Evolutionary conservation across 1,284 basidiomycete genomes (phyloP).

Genomic region (Malassezia globosa): DNA sequence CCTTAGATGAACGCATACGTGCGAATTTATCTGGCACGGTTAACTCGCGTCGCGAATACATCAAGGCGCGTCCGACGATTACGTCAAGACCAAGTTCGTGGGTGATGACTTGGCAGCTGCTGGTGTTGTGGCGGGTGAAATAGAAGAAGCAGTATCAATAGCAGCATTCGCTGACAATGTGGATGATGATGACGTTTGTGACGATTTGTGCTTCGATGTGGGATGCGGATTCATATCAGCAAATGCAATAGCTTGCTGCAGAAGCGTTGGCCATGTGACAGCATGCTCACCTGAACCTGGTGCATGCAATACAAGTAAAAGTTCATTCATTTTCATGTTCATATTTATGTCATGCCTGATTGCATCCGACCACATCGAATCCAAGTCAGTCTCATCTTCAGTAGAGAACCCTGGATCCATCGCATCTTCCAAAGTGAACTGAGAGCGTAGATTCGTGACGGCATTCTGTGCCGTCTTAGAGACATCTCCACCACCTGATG

Average conservation of each 20-base stretch:
- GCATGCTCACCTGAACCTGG: not conserved
- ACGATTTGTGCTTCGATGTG: too few species aligned
- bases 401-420: constrained; percentile 10
- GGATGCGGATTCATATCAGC: not conserved
- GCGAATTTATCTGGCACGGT: too few species aligned
- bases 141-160: too few species aligned
- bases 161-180: too few species aligned
- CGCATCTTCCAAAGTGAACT: not conserved
- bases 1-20: too few species aligned
- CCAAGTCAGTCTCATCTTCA: constrained; percentile 15
- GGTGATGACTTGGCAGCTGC: too few species aligned
- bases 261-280: not conserved
- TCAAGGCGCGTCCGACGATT: too few species aligned
- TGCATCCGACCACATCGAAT: constrained; percentile 6
- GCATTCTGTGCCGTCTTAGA: not conserved
- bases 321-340: too few species aligned
- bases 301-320: constrained; percentile 9
- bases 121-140: too few species aligned
- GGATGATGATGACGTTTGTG: too few species aligned
- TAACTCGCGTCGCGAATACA: too few species aligned
- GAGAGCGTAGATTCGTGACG: not conserved
- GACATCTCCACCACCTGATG: not conserved
- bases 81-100: too few species aligned
- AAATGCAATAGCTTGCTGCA: constrained; percentile 7
- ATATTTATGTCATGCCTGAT: not conserved